A percentile compares a stretch with the other conserved stretches of the same genome.
These are phyloP conservation scores for Pythium aquatile DNA, from an alignment of 352 stramenopile species.

Conservation along the genomic window DNA sequence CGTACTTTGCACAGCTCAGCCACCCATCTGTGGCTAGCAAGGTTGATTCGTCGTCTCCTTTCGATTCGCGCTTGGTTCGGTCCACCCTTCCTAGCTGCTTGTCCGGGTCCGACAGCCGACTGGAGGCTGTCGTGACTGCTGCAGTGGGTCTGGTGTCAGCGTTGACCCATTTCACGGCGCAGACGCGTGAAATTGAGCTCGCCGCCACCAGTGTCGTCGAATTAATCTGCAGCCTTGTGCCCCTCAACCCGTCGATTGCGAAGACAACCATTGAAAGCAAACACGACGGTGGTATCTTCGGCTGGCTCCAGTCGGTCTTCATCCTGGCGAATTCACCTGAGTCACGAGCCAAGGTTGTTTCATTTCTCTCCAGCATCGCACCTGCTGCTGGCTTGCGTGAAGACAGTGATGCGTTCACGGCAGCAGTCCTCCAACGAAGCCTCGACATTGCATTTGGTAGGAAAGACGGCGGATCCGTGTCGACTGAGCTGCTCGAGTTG, in stretches of 20 bases:
- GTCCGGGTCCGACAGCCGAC: not conserved
- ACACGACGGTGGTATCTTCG: not conserved
- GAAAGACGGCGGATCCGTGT: not conserved
- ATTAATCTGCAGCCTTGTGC: slow-evolving; percentile 18
- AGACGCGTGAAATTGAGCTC: not conserved
- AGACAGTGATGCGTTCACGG: not conserved
- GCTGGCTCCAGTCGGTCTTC: slow-evolving; percentile 6
- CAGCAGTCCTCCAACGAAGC: not conserved
- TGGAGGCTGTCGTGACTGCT: not conserved
- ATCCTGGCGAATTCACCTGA: not conserved
- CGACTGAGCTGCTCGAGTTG: slow-evolving; percentile 7
- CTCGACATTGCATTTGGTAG: not conserved
- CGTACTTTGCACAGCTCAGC: slow-evolving; percentile 26
- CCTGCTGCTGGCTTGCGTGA: not conserved
- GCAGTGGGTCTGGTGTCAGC: not conserved
- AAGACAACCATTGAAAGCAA: not conserved
- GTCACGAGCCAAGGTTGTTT: not conserved
- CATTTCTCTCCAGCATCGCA: not conserved
- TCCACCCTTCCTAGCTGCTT: slow-evolving; percentile 17
- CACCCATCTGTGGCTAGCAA: not conserved
- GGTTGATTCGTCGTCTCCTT: slow-evolving; percentile 12
- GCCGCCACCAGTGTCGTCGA: slow-evolving; percentile 9
- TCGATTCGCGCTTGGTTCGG: slow-evolving; percentile 16
- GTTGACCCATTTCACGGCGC: not conserved
- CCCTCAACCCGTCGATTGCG: slow-evolving; percentile 6